phyloP scores from a whole-genome alignment of 2,329 filamentous ascomycete genomes.

The Alternaria triticimaculans region DNA sequence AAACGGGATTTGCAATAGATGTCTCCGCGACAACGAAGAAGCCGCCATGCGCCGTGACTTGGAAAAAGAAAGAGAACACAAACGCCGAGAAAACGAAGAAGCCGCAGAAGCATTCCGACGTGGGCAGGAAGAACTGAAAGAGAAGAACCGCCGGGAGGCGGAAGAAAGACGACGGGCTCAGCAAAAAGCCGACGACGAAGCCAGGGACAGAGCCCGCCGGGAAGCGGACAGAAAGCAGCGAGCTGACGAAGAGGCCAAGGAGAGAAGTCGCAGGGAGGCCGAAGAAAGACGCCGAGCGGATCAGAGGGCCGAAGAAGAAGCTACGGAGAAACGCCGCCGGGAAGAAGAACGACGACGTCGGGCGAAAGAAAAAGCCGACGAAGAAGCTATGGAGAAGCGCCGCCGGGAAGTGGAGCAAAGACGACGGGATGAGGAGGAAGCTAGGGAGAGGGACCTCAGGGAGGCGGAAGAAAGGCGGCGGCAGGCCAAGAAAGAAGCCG shows the following conservation, averaged over 20 bases:
- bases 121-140: conserved; percentile 9
- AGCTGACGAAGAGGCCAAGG: neutral
- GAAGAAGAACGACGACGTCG: neutral
- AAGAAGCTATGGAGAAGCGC: neutral
- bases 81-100: conserved; percentile 13
- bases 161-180: conserved; percentile 5
- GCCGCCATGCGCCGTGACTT: conserved; percentile 16
- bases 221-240: neutral
- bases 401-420: neutral
- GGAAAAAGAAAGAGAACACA: conserved; percentile 12
- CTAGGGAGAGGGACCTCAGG: neutral
- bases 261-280: neutral
- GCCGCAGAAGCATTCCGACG: conserved; percentile 11
- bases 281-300: neutral
- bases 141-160: conserved; percentile 4
- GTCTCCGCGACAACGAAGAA: conserved; percentile 20
- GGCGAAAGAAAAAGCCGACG: neutral
- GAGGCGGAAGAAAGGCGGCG: neutral
- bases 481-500: neutral
- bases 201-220: neutral
- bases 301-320: conserved; percentile 1
- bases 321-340: neutral
- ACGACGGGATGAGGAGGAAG: neutral
- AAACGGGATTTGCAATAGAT: conserved; percentile 26
- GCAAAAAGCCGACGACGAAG: neutral